Evolutionary conservation across 2,329 filamentous ascomycete species (phyloP).

Genomic region (Penicillium sp.): DNA sequence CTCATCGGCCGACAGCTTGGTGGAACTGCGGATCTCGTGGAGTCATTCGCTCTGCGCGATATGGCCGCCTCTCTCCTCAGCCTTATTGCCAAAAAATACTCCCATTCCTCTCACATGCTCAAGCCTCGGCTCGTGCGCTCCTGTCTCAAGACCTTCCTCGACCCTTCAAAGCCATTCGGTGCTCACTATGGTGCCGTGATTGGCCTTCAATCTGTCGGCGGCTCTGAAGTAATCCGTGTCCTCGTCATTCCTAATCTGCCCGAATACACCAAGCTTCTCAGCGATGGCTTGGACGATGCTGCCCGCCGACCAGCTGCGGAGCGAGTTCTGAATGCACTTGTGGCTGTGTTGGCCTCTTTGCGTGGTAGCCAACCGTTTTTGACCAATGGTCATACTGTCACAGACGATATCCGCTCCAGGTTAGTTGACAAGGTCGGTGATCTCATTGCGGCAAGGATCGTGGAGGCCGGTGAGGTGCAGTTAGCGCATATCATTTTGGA

Average conservation of each 20-base stretch:
- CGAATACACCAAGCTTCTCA: slow-evolving; percentile 54
- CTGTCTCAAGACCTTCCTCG: slow-evolving; percentile 83
- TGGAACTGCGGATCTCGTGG: slow-evolving; percentile 41
- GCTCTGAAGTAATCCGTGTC: slow-evolving; percentile 54
- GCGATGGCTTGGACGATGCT: slow-evolving; percentile 45
- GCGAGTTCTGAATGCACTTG: slow-evolving; percentile 50
- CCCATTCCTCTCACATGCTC: slow-evolving; percentile 67
- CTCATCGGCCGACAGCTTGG: slow-evolving; percentile 76
- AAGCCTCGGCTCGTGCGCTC: slow-evolving; percentile 85
- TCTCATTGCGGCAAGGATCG: slow-evolving; percentile 35
- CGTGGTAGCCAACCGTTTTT: slow-evolving; percentile 39
- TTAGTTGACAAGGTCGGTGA: slow-evolving; percentile 37
- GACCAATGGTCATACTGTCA: slow-evolving; percentile 35
- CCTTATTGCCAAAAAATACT: slow-evolving; percentile 71
- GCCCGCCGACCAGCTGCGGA: slow-evolving; percentile 51
- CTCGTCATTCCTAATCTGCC: slow-evolving; percentile 59
- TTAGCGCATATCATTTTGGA: slow-evolving; percentile 35
- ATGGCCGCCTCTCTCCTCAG: slow-evolving; percentile 73
- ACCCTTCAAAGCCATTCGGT: slow-evolving; percentile 70
- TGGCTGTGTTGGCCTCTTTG: slow-evolving; percentile 49
- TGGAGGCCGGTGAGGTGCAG: slow-evolving; percentile 34
- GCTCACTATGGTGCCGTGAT: slow-evolving; percentile 83
- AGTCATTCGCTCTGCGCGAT: slow-evolving; percentile 73
- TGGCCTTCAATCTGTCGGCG: slow-evolving; percentile 70
- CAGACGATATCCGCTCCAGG: slow-evolving; percentile 31